These are phyloP conservation scores for Cajanus cajan DNA, from an alignment of 306 rosid genomes.

Conservation along the genomic window DNA sequence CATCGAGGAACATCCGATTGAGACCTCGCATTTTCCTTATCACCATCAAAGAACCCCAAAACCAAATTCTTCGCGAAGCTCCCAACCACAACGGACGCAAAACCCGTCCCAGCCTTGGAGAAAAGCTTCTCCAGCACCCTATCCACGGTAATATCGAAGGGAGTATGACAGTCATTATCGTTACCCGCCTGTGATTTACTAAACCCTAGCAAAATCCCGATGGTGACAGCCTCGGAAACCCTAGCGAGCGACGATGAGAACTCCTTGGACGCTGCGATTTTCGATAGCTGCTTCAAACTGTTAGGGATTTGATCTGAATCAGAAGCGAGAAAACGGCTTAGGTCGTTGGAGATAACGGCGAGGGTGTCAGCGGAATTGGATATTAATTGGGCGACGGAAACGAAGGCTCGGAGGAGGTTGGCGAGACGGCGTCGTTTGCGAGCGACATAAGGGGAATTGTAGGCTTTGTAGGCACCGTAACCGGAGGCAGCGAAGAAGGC, in stretches of 20 bases:
- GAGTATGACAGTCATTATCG: neutral
- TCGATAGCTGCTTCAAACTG: slow-evolving; percentile 76
- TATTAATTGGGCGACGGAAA: slow-evolving; percentile 57
- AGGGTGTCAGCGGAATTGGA: slow-evolving; percentile 69
- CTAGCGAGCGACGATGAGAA: slow-evolving; percentile 45
- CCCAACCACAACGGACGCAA: slow-evolving; percentile 83
- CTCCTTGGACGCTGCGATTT: slow-evolving; percentile 66
- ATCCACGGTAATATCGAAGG: too few species aligned
- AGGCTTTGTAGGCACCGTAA: slow-evolving; percentile 68
- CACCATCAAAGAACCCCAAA: slow-evolving; percentile 47
- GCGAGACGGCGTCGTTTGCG: slow-evolving; percentile 46
- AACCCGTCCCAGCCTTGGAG: slow-evolving; percentile 82
- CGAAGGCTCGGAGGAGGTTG: slow-evolving; percentile 59
- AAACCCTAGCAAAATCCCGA: slow-evolving; percentile 60
- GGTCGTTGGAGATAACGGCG: slow-evolving; percentile 56
- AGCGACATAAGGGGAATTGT: slow-evolving; percentile 57
- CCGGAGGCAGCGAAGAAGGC: slow-evolving; percentile 67
- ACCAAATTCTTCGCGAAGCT: slow-evolving; percentile 90
- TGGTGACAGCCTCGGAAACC: slow-evolving; percentile 58
- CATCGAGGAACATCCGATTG: slow-evolving; percentile 50
- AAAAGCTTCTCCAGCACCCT: slow-evolving; percentile 53
- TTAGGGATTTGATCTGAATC: slow-evolving; percentile 78
- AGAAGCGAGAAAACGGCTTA: slow-evolving; percentile 62
- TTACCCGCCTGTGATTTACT: slow-evolving; percentile 29
- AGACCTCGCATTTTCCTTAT: slow-evolving; percentile 23